Evolutionary conservation across 1,139 yeast genomes (phyloP), one percentile per base, ranked within the genome.

Genomic region (Blastobotrys apis): DNA sequence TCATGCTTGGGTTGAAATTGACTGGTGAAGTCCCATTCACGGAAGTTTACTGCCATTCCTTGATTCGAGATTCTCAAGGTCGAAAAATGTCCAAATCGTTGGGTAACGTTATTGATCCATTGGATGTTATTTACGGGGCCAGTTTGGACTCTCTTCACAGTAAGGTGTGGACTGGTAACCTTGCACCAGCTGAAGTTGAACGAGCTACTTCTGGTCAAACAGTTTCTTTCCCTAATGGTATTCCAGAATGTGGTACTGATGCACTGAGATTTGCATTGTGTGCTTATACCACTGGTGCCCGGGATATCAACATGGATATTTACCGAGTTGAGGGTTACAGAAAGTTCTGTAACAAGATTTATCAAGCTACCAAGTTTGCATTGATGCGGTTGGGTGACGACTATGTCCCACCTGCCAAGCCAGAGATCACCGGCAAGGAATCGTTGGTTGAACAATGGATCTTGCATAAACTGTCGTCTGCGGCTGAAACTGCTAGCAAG

Each of bases 241-340:
- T 92, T 57, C 97, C 98, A 47, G 96, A 92, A 72, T 92, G 98
- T 77, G 98, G 98, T 74, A 90, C 97, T 44, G 98, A 92, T 69
- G 98, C 98, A 35, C 74, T 92, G 71, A 82, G 98, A 73, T 92
- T 92, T 66, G 97, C 98, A 21, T 78, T 92, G 56, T 92, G 98
- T 78, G 97, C 97, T 45, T 92, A 92, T 74, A 84, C 96, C 42
- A 90, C 98, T 47, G 98, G 98, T 72, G 97, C 97, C 59, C 83
- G 97, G 71, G 98, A 92, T 64, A 92, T 92, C 67, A 92, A 92
- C 71, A 78, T 92, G 66, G 97, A 92, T 65, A 88, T 92, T 60
- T 74, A 88, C 67, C 85, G 98, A 73, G 96, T 92, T 56, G 98
- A 94, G 67, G 98, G 98, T 62, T 92, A 92, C 81, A 80, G 98